Percentiles rank a stretch among this genome's conserved stretches.
Evolutionary conservation across 148 eudicot species (phyloP).

Genomic region (Rhododendron molle): DNA sequence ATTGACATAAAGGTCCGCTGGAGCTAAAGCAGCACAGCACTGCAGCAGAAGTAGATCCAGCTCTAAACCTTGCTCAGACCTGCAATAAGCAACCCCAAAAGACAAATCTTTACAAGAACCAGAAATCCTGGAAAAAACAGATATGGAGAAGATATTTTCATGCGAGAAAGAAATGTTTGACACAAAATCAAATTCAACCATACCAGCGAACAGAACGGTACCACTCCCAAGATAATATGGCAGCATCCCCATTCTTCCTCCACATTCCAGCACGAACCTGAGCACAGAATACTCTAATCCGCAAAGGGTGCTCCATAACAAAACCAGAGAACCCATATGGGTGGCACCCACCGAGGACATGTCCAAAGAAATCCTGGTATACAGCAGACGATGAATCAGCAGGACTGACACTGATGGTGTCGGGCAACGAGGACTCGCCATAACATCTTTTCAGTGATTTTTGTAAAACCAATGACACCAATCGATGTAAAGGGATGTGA

Average conservation of each 20-base stretch:
- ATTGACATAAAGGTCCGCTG: constrained; percentile 71
- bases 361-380: constrained; percentile 50
- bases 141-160: background rate
- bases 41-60: constrained; percentile 85
- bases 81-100: constrained; percentile 28
- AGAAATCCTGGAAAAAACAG: background rate
- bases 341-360: constrained; percentile 69
- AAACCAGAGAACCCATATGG: constrained; percentile 84
- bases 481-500: constrained; percentile 81
- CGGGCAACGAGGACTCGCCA: constrained; percentile 38
- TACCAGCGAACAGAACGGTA: constrained; percentile 93
- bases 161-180: background rate
- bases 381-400: constrained; percentile 28
- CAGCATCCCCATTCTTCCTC: constrained; percentile 92
- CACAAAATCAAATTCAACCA: constrained; percentile 6
- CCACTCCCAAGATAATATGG: constrained; percentile 64
- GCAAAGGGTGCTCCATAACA: constrained; percentile 94
- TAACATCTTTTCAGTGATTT: constrained; percentile 55
- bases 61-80: constrained; percentile 84
- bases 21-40: constrained; percentile 97
- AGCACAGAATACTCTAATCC: constrained; percentile 87
- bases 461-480: constrained; percentile 65
- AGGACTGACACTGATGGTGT: constrained; percentile 18
- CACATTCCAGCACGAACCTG: constrained; percentile 98
- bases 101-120: background rate